Evolutionary conservation across 129 eudicot genomes (phyloP), one percentile per base, ranked within the genome.

Genomic region (Logfia minima): DNA sequence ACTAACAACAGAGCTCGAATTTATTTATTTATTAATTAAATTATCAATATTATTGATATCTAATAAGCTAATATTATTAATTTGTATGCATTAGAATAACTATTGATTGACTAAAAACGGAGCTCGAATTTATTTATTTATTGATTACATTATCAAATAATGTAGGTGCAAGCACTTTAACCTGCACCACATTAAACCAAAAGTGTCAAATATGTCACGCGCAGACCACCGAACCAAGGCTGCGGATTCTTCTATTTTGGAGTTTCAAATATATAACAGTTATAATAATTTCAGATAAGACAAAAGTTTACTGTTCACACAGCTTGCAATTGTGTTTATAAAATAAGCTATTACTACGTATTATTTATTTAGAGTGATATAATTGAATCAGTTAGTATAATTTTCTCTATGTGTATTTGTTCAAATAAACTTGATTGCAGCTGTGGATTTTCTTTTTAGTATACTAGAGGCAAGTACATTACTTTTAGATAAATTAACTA

Each of bases 91-190:
- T 63, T 34, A 31, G 39, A 65, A 32, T 26, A 35, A 37, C 51
- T 3, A 21, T 74, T 39, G 73, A 63, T 71, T 61, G 51, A 32
- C 55, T 79, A n/a, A 45, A 21, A 43, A 8, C 64, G 65, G 72
- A 39, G 28, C 17, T 43, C 71, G 71, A 43, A 2, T 45, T 64
- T 11, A 16, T 28, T 9, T 43, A 9, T 9, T 43, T 43, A 43
- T 43, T 45, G 8, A 23, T 28, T 23, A 35, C 6, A 35, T 74
- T 24, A 0, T 18, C 0, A 14, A 6, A 2, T 34, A 34, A 26
- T 26, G 29, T 26, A 26, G 29, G 29, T 26, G 29, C 2, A 26
- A 26, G 29, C 2, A 26, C 29, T 26, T 26, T 1, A 26, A 26
- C 29, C 2, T 26, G 29, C 29, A 26, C 29, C 29, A 26, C 29